Evolutionary conservation across 805 yeast species (phyloP), one percentile per base, ranked within the genome.

Genomic region (Ogataea paradorogensis): DNA sequence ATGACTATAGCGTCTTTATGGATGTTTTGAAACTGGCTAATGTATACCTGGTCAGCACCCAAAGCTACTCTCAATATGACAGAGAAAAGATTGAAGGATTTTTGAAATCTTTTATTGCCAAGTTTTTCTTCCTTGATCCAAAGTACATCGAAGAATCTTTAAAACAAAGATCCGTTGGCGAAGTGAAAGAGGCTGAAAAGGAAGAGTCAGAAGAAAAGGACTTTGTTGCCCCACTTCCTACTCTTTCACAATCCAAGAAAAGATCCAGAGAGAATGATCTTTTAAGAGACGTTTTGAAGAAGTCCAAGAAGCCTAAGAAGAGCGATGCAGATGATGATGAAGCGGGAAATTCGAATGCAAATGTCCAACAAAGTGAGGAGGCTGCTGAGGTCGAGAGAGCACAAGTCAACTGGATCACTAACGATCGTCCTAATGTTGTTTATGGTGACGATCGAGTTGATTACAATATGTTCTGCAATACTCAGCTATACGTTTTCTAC

Each of bases 401-500:
- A 9, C 61, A 55, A 30, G 45, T 58, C 13, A 56, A 48, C 32
- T 65, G 69, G 69, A 59, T 65, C 27, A 52, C 57, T 6, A 57
- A 64, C 11, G 64, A 62, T 14, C 43, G 47, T 18, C 43, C 52
- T 3, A 49, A 52, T 25, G 45, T 48, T 8, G 38, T 51, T 16
- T 37, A 45, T 10, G 67, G 67, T 39, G 51, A 48, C n/a, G 46
- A 42, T 40, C 74, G 90, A 53, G 69, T 67, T 22, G 75, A 71
- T 33, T 88, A 67, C 69, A 90, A 89, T 59, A 62, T 90, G 53
- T 93, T 91, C 69, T 87, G 86, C 46, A 90, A 91, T 62, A 82
- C 96, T 4, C 81, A 90, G 42, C 76, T 90, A 27, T 93, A 93
- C 57, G 85, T 89, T 24, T 89, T 93, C 53, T 78, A 89, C 76